phyloP scores from a whole-genome alignment of 2,329 filamentous ascomycete genomes.

The Ophiostoma perfectum region DNA sequence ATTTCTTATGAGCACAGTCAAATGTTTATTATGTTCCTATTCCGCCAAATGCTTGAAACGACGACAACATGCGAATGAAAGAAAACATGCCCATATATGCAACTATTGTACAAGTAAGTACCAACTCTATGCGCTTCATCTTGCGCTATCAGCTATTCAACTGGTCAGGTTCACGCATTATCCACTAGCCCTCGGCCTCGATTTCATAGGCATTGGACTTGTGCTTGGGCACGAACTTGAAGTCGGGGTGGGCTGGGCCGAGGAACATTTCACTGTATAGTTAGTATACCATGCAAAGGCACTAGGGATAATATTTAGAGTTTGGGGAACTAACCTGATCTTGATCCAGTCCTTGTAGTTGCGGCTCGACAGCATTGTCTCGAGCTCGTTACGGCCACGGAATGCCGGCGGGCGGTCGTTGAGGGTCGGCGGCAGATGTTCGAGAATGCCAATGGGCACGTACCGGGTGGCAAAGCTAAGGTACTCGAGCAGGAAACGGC shows the following conservation, averaged over 20 bases:
- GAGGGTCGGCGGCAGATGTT: conserved; percentile 79
- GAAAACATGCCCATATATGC: neutral
- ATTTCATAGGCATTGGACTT: conserved; percentile 88
- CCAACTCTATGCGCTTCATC: too few species aligned
- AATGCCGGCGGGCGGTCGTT: conserved; percentile 86
- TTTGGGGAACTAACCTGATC: conserved; percentile 61
- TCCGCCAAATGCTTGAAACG: neutral
- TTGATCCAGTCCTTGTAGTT: conserved; percentile 99
- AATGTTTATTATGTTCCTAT: neutral
- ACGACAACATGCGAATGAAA: neutral
- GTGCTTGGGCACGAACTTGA: conserved; percentile 95
- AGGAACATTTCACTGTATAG: conserved; percentile 85
- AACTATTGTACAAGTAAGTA: neutral
- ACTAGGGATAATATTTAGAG: neutral
- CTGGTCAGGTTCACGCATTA: neutral
- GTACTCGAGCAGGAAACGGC: conserved; percentile 92
- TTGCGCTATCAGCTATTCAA: neutral
- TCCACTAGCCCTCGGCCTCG: conserved; percentile 43
- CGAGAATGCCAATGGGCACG: conserved; percentile 80
- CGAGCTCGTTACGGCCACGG: conserved; percentile 78
- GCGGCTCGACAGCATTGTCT: conserved; percentile 83
- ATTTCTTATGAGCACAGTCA: conserved; percentile 1
- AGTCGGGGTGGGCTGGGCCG: conserved; percentile 80
- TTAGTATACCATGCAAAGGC: neutral
- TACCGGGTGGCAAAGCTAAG: conserved; percentile 91